Conservation (phyloP, 2,329 filamentous ascomycete species). For the Juglanconis oblonga region DNA sequence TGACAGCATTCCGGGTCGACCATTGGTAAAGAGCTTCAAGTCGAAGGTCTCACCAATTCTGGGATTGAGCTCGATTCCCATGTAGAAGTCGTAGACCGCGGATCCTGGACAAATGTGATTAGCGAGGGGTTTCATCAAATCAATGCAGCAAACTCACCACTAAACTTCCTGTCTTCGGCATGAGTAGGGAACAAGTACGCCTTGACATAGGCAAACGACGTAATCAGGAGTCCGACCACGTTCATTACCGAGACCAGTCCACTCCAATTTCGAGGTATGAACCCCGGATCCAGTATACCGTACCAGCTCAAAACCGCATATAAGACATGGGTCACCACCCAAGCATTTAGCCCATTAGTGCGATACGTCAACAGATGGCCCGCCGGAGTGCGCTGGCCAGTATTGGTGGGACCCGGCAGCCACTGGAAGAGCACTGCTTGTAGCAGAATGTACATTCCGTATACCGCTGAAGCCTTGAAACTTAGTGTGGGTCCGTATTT, state of each 20-base stretch:
- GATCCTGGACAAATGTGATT: conserved; percentile 26
- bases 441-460: background rate
- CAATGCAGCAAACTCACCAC: conserved; percentile 25
- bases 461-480: background rate
- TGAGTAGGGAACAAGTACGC: conserved; percentile 37
- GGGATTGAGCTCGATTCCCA: conserved; percentile 45
- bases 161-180: conserved; percentile 40
- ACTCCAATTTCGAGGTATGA: conserved; percentile 40
- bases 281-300: conserved; percentile 34
- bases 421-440: conserved; percentile 11
- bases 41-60: conserved; percentile 40
- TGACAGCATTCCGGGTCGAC: conserved; percentile 43
- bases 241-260: conserved; percentile 37
- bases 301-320: conserved; percentile 25
- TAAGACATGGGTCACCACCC: conserved; percentile 35
- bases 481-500: background rate
- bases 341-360: conserved; percentile 41
- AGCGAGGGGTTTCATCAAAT: background rate
- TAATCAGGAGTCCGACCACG: conserved; percentile 24
- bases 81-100: conserved; percentile 40
- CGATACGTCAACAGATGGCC: conserved; percentile 40
- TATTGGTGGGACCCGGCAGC: conserved; percentile 18
- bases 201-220: conserved; percentile 33
- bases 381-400: conserved; percentile 40
- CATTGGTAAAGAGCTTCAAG: conserved; percentile 46